phyloP scores from a whole-genome alignment of 345 rosid genomes.

The Ailanthus altissimus region DNA sequence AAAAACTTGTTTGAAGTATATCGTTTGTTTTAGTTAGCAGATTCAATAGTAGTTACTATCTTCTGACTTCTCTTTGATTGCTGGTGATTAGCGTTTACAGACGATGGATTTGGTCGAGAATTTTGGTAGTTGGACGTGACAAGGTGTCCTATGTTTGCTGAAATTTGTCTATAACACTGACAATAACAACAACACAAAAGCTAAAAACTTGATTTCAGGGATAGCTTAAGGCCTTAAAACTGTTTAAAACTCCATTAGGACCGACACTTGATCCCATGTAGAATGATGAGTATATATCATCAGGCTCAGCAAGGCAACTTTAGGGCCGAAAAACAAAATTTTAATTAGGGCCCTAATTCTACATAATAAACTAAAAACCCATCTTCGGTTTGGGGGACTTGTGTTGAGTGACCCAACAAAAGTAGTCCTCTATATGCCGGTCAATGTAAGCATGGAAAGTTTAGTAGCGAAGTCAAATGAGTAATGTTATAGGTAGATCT shows the following conservation, averaged over 20 bases:
- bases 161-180: neutral
- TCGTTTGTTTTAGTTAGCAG: too few species aligned
- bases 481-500: neutral
- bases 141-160: neutral
- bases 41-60: too few species aligned
- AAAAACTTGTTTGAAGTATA: too few species aligned
- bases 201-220: neutral
- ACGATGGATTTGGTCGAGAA: neutral
- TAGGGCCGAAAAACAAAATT: too few species aligned
- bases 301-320: too few species aligned
- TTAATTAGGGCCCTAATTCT: neutral
- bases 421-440: neutral
- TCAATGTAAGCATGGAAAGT: neutral
- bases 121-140: neutral
- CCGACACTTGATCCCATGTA: too few species aligned
- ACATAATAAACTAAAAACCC: neutral
- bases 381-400: neutral
- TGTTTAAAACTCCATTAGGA: neutral
- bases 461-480: neutral
- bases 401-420: slow-evolving; percentile 4
- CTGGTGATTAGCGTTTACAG: neutral
- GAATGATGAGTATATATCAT: too few species aligned
- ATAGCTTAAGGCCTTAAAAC: neutral
- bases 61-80: neutral
- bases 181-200: neutral